Conservation (phyloP, 306 rosid species). For the Mucuna pruriens region DNA sequence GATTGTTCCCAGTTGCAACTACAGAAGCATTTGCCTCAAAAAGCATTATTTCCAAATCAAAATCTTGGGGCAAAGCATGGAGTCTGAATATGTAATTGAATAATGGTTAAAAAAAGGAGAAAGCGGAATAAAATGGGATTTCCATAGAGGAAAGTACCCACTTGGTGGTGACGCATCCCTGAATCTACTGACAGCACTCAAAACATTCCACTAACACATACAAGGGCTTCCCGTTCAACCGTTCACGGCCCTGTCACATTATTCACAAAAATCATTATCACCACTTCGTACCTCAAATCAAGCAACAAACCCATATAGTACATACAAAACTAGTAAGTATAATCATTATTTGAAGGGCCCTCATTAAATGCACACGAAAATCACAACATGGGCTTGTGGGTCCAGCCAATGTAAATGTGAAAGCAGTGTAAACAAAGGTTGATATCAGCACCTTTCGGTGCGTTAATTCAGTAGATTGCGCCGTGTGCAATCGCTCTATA, state of each 20-base stretch:
- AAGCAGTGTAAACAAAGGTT: too few species aligned
- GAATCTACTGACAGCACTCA: constrained; percentile 22
- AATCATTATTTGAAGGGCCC: background rate
- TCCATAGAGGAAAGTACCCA: constrained; percentile 27
- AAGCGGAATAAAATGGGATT: background rate
- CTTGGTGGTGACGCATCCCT: constrained; percentile 31
- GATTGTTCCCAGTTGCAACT: constrained; percentile 7
- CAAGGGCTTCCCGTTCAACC: constrained; percentile 79
- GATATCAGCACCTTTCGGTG: too few species aligned
- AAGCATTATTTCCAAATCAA: constrained; percentile 15
- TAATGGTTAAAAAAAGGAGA: background rate
- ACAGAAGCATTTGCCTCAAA: constrained; percentile 3
- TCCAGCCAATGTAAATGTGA: too few species aligned
- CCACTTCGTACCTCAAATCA: background rate
- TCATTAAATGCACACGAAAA: background rate
- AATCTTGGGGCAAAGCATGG: constrained; percentile 28
- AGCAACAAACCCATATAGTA: background rate
- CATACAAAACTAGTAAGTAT: background rate
- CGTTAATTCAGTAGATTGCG: too few species aligned
- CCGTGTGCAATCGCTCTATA: too few species aligned
- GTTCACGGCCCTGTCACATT: constrained; percentile 70
- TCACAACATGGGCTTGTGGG: too few species aligned
- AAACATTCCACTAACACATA: constrained; percentile 74
- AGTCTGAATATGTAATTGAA: background rate
- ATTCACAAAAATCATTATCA: constrained; percentile 4